phyloP scores from a whole-genome alignment of 2,329 filamentous ascomycete genomes.

The Nigrospora osmanthi region DNA sequence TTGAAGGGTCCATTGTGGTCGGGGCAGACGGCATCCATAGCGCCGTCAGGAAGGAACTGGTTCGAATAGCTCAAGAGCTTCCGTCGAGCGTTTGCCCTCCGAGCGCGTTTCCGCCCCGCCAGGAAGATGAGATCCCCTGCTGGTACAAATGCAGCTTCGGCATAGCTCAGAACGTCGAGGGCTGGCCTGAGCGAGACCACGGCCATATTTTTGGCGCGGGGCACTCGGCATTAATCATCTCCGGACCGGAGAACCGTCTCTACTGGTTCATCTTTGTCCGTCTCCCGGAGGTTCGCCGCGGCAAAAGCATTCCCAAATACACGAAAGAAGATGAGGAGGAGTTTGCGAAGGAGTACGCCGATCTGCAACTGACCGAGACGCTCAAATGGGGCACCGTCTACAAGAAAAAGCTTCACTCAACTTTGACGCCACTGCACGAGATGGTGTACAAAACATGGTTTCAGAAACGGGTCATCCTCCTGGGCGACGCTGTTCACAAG shows the following conservation, averaged over 20 bases:
- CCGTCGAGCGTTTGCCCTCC: slow-evolving; percentile 1
- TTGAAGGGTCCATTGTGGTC: slow-evolving; percentile 24
- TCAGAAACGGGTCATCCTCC: slow-evolving; percentile 18
- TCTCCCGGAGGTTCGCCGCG: slow-evolving; percentile 17
- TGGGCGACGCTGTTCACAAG: slow-evolving; percentile 27
- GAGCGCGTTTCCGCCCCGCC: slow-evolving; percentile 12
- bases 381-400: slow-evolving; percentile 22
- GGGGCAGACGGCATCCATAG: slow-evolving; percentile 34
- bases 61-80: slow-evolving; percentile 8
- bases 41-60: slow-evolving; percentile 18
- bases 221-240: slow-evolving; percentile 16
- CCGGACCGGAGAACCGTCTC: slow-evolving; percentile 17
- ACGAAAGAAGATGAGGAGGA: slow-evolving; percentile 20
- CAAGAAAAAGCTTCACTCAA: slow-evolving; percentile 15
- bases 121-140: slow-evolving; percentile 11
- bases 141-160: slow-evolving; percentile 29
- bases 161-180: slow-evolving; percentile 21
- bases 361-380: slow-evolving; percentile 12
- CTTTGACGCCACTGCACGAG: slow-evolving; percentile 24
- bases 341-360: slow-evolving; percentile 15
- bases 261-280: slow-evolving; percentile 29
- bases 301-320: slow-evolving; percentile 22
- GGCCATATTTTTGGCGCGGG: slow-evolving; percentile 13
- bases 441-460: slow-evolving; percentile 24
- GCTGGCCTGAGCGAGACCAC: slow-evolving; percentile 9